These are phyloP conservation scores for Cryptomeria japonica DNA, from an alignment of 75 land plant species.

Conservation along the genomic window DNA sequence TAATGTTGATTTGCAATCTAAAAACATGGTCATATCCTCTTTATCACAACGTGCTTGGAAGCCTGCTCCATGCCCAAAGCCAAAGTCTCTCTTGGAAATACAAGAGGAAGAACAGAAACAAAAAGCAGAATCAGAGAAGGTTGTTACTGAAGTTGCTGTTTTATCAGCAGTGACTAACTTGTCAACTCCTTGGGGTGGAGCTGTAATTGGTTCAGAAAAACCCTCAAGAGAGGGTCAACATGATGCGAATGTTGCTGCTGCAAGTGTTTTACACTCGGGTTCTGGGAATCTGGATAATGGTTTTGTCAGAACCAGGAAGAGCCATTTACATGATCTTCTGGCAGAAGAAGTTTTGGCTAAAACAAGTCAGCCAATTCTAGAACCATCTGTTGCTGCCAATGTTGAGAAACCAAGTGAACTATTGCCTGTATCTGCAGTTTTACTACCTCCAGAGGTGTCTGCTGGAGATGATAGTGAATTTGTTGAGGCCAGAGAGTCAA, in stretches of 20 bases:
- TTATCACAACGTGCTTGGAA: slow-evolving; percentile 56
- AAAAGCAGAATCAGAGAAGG: slow-evolving; percentile 27
- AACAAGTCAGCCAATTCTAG: slow-evolving; percentile 30
- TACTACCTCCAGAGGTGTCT: slow-evolving; percentile 1
- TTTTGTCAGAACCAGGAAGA: slow-evolving; percentile 34
- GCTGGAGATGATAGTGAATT: slow-evolving; percentile 60
- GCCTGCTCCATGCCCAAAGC: slow-evolving; percentile 52
- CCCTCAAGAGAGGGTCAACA: slow-evolving; percentile 5
- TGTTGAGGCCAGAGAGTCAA: slow-evolving; percentile 92
- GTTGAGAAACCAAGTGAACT: slow-evolving; percentile 1
- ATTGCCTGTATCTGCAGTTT: slow-evolving; percentile 10
- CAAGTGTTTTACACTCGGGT: not conserved
- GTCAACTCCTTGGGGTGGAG: slow-evolving; percentile 17
- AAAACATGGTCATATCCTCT: not conserved
- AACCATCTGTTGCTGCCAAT: not conserved
- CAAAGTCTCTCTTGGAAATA: slow-evolving; percentile 78
- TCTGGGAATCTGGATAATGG: slow-evolving; percentile 7
- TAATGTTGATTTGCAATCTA: slow-evolving; percentile 13
- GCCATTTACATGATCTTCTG: slow-evolving; percentile 63
- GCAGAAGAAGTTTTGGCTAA: slow-evolving; percentile 55
- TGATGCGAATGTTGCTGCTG: not conserved
- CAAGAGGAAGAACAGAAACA: slow-evolving; percentile 66
- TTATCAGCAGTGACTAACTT: not conserved
- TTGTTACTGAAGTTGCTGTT: slow-evolving; percentile 16
- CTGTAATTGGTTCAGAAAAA: slow-evolving; percentile 24